Percentiles rank a stretch among this genome's conserved stretches.
Evolutionary conservation across 2,329 filamentous ascomycete species (phyloP).

Genomic region (Gremmenia infestans): DNA sequence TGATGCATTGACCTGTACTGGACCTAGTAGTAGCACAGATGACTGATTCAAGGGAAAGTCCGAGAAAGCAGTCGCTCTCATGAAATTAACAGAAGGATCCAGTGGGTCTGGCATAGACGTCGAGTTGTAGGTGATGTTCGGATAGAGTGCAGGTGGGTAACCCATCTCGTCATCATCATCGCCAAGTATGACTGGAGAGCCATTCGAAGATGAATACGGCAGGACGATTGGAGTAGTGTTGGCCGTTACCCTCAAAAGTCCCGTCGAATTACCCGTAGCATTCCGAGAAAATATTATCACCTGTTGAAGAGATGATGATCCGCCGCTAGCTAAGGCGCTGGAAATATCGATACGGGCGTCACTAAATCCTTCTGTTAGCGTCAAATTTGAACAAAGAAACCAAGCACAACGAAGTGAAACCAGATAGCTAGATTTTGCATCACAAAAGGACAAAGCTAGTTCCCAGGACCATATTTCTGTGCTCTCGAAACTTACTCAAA

Average conservation of each 20-base stretch:
- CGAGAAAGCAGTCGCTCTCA: constrained; percentile 23
- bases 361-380: background rate
- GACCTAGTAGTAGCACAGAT: constrained; percentile 70
- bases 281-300: constrained; percentile 69
- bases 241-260: constrained; percentile 61
- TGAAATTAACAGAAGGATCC: constrained; percentile 22
- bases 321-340: constrained; percentile 60
- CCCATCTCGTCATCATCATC: constrained; percentile 53
- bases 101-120: constrained; percentile 18
- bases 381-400: background rate
- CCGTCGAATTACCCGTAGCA: constrained; percentile 47
- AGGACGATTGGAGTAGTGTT: constrained; percentile 50
- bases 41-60: constrained; percentile 37
- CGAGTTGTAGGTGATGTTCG: constrained; percentile 64
- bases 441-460: background rate
- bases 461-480: background rate
- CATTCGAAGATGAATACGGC: constrained; percentile 55
- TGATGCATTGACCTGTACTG: constrained; percentile 57
- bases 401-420: background rate
- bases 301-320: constrained; percentile 56
- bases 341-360: constrained; percentile 59
- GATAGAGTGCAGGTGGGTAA: constrained; percentile 69
- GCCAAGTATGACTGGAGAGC: constrained; percentile 48
- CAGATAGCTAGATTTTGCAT: background rate
- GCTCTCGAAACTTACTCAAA: constrained; percentile 42